Evolutionary conservation across 2,329 filamentous ascomycete species (phyloP).

Genomic region (Colletotrichum sidae): DNA sequence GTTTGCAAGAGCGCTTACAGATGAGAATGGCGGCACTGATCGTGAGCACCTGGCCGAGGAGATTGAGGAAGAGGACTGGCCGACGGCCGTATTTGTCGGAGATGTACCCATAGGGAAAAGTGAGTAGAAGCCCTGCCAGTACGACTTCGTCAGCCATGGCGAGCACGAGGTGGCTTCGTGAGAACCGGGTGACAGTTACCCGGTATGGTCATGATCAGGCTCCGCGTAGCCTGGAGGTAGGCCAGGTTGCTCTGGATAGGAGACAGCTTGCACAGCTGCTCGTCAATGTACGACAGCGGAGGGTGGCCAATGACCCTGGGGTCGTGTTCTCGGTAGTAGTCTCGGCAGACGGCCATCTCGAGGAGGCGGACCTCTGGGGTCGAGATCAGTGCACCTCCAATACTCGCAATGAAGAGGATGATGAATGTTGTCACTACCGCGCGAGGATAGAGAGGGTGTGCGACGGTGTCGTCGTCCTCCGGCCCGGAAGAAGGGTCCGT

Average conservation of each 20-base stretch:
- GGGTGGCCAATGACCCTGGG: conserved; percentile 4
- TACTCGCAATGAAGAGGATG: neutral
- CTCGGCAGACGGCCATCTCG: conserved; percentile 19
- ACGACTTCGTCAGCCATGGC: neutral
- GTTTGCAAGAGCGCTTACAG: neutral
- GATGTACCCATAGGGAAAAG: conserved; percentile 6
- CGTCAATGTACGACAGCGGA: conserved; percentile 9
- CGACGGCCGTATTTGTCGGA: conserved; percentile 1
- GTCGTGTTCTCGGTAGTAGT: conserved; percentile 14
- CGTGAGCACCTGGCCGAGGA: neutral
- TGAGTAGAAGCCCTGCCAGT: conserved; percentile 7
- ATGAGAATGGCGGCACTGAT: neutral
- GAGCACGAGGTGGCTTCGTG: neutral
- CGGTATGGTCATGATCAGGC: neutral
- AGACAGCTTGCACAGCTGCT: conserved; percentile 5
- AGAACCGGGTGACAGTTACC: neutral
- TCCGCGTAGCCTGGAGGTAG: conserved; percentile 8
- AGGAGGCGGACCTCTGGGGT: neutral
- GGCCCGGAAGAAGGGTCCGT: too few relatives aligned
- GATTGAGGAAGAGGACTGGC: neutral
- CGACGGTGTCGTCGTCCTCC: too few relatives aligned
- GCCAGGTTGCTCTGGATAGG: conserved; percentile 14
- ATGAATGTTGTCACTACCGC: neutral
- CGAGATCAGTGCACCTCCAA: neutral
- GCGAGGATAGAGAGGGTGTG: neutral